phyloP scores from a whole-genome alignment of 1,284 basidiomycete genomes.

The Pholiota adiposa region DNA sequence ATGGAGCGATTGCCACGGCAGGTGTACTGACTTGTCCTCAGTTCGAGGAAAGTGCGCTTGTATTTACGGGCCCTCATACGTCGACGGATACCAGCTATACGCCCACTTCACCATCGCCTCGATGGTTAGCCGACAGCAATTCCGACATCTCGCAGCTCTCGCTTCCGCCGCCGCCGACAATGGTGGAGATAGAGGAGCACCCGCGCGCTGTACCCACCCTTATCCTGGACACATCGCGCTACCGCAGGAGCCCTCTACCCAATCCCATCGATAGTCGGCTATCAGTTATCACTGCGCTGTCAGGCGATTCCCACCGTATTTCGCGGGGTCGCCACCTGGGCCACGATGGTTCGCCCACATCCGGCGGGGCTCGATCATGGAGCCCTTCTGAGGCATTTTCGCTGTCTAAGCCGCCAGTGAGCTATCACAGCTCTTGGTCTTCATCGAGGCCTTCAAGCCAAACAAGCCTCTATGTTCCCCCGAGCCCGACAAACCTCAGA shows the following conservation, averaged over 20 bases:
- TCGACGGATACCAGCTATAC: background rate
- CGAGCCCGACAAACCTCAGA: background rate
- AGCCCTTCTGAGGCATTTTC: background rate
- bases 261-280: background rate
- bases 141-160: background rate
- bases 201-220: background rate
- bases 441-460: background rate
- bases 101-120: background rate
- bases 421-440: background rate
- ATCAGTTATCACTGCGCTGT: background rate
- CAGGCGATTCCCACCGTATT: background rate
- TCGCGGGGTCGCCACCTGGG: background rate
- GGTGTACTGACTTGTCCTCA: background rate
- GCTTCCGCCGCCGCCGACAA: background rate
- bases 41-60: background rate
- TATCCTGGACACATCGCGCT: background rate
- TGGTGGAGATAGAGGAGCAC: background rate
- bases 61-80: background rate
- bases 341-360: background rate
- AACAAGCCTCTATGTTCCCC: conserved; percentile 1
- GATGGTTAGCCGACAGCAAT: background rate
- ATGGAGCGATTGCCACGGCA: background rate
- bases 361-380: background rate
- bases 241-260: background rate
- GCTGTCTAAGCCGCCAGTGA: background rate